These are phyloP conservation scores for Monosporascus sp. DNA, from an alignment of 2,329 filamentous ascomycete species.

Conservation along the genomic window DNA sequence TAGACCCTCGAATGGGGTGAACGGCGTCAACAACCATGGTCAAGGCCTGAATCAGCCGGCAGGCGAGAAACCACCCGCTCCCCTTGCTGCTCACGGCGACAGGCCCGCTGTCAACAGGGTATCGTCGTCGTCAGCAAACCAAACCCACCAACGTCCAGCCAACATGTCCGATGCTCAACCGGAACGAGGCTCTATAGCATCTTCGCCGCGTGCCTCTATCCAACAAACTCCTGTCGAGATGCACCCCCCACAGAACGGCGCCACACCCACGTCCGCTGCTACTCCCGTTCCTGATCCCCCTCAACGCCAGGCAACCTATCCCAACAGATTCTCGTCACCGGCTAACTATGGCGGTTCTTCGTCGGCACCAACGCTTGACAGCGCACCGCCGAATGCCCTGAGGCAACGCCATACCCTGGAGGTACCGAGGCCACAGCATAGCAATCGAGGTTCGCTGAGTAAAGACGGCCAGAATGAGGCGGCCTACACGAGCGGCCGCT, in stretches of 20 bases:
- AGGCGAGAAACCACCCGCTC: neutral
- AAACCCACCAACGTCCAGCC: slow-evolving; percentile 15
- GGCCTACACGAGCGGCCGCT: slow-evolving; percentile 68
- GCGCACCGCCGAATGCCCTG: slow-evolving; percentile 49
- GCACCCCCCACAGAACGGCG: slow-evolving; percentile 24
- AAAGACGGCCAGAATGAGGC: slow-evolving; percentile 48
- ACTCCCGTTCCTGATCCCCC: slow-evolving; percentile 22
- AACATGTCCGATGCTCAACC: slow-evolving; percentile 26
- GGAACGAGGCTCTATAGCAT: slow-evolving; percentile 30
- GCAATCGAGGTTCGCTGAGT: slow-evolving; percentile 64
- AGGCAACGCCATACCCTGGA: slow-evolving; percentile 86
- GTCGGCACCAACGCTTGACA: slow-evolving; percentile 43
- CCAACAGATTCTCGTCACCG: slow-evolving; percentile 62
- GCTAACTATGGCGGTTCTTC: slow-evolving; percentile 45
- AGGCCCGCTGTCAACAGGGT: slow-evolving; percentile 9
- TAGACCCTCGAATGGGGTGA: slow-evolving; percentile 27
- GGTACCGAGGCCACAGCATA: slow-evolving; percentile 66
- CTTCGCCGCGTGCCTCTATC: slow-evolving; percentile 25
- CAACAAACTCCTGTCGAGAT: slow-evolving; percentile 28
- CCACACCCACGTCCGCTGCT: slow-evolving; percentile 17
- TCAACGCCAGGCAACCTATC: slow-evolving; percentile 25
- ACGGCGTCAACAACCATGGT: slow-evolving; percentile 28
- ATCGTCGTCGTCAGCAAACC: neutral
- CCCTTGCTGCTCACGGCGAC: neutral
- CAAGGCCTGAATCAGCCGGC: neutral